Base-by-base conservation (phyloP, 2,329 filamentous ascomycete species). In the Colletotrichum aenigma region DNA sequence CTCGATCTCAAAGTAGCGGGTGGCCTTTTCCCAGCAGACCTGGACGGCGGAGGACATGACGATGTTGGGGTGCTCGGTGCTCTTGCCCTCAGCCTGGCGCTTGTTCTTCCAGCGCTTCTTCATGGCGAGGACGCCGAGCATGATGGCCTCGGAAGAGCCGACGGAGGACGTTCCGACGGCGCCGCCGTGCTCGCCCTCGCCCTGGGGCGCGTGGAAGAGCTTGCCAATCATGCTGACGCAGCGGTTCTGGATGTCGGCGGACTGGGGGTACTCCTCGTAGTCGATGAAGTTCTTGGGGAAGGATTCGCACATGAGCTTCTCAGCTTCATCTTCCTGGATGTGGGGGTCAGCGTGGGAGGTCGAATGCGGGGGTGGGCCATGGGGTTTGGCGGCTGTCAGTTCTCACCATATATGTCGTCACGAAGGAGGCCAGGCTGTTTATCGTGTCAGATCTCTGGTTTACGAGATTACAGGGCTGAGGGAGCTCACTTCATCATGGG, bases 221-320 rank as follows among this genome's bases (percentile, higher is more conserved):
- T 94, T 91, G 56, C 94, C 96, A 79, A 98, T 98, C 94, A 96
- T 96, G 85, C 92, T 94, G 77, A 96, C 94, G 82, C 96, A 98
- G 80, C 96, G 94, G 89, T 96, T 98, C 86, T 98, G 96, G 83
- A 96, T 95, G 78, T 96, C 94, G 70, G 94, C 94, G 1, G 93
- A 93, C 82, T 95, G 93, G 1, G 94, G 94, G 81, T 96, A 96
- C 84, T 96, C 94, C 83, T 96, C 94, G 83, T 96, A 96, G 83
- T 96, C 94, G 85, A 96, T 96, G 84, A 98, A 98, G 89, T 98
- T 98, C 86, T 98, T 98, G 84, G 94, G 92, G 84, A 98, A 95
- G 69, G 94, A 92, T 78, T 98, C 95, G 78, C 93, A 88, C 96
- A 98, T 98, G 85, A 98, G 94, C 86, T 97, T 96, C 87, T 98